Evolutionary conservation across 495 filamentous ascomycete genomes (phyloP).

Genomic region (Tuber borchii): DNA sequence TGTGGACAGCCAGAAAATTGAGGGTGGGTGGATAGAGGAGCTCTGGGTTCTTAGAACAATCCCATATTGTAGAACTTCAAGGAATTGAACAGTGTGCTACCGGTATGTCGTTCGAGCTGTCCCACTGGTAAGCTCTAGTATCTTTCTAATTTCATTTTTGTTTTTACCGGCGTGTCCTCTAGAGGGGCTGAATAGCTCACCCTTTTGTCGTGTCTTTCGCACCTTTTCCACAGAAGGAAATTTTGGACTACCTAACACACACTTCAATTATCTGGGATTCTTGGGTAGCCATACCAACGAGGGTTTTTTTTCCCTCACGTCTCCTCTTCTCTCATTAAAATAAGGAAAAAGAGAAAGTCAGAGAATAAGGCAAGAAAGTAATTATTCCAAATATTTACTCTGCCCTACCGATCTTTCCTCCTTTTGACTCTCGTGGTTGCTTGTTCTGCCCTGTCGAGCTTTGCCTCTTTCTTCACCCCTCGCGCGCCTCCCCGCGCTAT

Average conservation of each 20-base stretch:
- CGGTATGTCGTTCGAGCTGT: not conserved
- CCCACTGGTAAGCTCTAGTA: not conserved
- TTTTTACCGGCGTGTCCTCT: not conserved
- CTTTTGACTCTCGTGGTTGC: not conserved
- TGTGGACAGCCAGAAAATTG: not conserved
- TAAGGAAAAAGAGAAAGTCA: too few relatives aligned
- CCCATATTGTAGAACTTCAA: not conserved
- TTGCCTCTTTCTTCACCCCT: not conserved
- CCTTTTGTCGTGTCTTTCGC: not conserved
- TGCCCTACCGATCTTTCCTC: constrained; percentile 3
- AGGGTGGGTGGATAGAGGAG: not conserved
- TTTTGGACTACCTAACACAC: not conserved
- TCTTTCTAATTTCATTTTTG: not conserved
- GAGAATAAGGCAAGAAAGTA: not conserved
- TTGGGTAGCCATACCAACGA: not conserved
- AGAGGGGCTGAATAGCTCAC: not conserved
- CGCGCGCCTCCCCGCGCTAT: not conserved
- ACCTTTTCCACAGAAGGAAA: not conserved
- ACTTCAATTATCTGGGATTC: not conserved
- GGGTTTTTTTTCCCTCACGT: not conserved
- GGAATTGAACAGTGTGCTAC: not conserved
- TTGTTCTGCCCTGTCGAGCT: constrained; percentile 1
- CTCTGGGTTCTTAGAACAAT: not conserved
- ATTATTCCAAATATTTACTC: not conserved
- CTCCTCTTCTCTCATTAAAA: not conserved